These are phyloP conservation scores for Dorcoceras hygrometricum DNA, from an alignment of 257 asterid species.

Conservation along the genomic window DNA sequence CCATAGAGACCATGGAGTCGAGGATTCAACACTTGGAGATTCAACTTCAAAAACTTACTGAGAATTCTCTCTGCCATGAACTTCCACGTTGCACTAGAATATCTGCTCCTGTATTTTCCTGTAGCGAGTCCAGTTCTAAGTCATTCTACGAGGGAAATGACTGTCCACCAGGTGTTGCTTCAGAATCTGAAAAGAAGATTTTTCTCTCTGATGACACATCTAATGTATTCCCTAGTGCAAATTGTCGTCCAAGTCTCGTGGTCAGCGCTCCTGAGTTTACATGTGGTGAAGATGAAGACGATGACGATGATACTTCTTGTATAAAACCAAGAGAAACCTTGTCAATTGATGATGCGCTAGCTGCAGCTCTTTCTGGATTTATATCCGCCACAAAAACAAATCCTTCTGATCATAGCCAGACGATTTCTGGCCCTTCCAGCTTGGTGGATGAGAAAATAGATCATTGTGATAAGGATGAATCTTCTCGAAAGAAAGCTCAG, in stretches of 20 bases:
- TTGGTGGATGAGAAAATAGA: constrained; percentile 25
- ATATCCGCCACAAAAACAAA: constrained; percentile 35
- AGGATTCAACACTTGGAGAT: constrained; percentile 77
- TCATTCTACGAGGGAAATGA: constrained; percentile 44
- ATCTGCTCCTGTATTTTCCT: constrained; percentile 73
- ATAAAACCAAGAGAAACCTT: constrained; percentile 38
- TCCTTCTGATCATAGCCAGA: constrained; percentile 30
- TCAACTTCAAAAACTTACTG: constrained; percentile 62
- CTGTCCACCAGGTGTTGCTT: constrained; percentile 32
- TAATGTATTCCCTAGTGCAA: constrained; percentile 29
- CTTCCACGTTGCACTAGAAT: constrained; percentile 52
- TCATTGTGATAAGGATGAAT: constrained; percentile 18
- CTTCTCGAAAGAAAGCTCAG: constrained; percentile 22
- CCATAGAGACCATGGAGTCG: constrained; percentile 72
- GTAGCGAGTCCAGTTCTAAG: constrained; percentile 57
- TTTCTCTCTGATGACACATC: constrained; percentile 30
- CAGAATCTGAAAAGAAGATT: constrained; percentile 48
- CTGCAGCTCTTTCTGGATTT: constrained; percentile 80
- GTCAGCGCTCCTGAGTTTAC: constrained; percentile 74
- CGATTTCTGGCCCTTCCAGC: constrained; percentile 21
- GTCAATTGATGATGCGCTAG: constrained; percentile 79
- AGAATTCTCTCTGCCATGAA: constrained; percentile 40
- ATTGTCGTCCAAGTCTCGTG: constrained; percentile 52
- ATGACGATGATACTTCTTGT: constrained; percentile 39
- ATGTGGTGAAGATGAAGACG: constrained; percentile 53